A percentile compares a stretch with the other conserved stretches of the same genome.
Conservation (phyloP, 2,329 filamentous ascomycete species). For the Aschersonia sp. region DNA sequence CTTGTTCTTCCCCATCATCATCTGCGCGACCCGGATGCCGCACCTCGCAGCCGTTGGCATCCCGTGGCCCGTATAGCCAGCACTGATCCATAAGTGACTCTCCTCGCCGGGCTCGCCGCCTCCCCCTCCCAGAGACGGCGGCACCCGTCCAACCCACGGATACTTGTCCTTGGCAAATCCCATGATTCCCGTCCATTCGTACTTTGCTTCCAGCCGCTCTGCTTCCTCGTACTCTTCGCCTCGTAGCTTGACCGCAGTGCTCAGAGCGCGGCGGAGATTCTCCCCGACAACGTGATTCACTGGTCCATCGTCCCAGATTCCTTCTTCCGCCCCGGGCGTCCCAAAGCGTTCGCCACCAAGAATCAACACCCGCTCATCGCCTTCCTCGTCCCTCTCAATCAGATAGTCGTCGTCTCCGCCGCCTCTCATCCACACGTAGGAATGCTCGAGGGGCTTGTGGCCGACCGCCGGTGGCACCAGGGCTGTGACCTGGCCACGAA, state of each 20-base stretch:
- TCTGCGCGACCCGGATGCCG: conserved; percentile 46
- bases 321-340: conserved; percentile 31
- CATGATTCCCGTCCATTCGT: conserved; percentile 73
- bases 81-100: conserved; percentile 39
- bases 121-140: conserved; percentile 28
- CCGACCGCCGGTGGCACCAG: conserved; percentile 38
- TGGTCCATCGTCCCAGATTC: conserved; percentile 42
- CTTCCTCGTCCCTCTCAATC: conserved; percentile 16
- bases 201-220: conserved; percentile 33
- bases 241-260: conserved; percentile 26
- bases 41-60: conserved; percentile 61
- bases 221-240: conserved; percentile 18
- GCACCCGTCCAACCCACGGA: conserved; percentile 60
- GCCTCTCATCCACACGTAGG: conserved; percentile 43
- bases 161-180: conserved; percentile 52
- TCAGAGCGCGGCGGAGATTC: conserved; percentile 36
- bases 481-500: conserved; percentile 58
- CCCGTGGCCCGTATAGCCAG: conserved; percentile 59
- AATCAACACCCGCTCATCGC: conserved; percentile 34
- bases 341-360: conserved; percentile 54
- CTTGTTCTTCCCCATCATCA: conserved; percentile 33
- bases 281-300: conserved; percentile 40
- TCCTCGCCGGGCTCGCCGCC: conserved; percentile 29
- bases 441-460: conserved; percentile 30
- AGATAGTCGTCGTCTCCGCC: background rate